These are phyloP conservation scores for Mucuna pruriens DNA, from an alignment of 306 rosid genomes.

Conservation along the genomic window DNA sequence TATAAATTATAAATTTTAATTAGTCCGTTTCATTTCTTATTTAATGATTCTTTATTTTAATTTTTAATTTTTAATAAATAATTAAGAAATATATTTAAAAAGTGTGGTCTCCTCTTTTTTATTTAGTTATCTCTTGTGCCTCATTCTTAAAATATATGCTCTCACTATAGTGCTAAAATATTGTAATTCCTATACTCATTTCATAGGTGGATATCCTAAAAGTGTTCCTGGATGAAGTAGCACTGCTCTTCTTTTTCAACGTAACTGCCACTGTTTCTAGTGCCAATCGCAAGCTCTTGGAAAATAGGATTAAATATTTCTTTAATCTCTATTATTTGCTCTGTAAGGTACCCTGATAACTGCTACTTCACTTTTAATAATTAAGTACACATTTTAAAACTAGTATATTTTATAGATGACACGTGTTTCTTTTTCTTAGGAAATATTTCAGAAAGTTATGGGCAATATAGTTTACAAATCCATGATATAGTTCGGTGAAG, in stretches of 20 bases:
- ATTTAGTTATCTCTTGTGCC: not conserved
- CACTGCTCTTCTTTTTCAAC: constrained; percentile 67
- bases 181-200: not conserved
- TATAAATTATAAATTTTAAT: too few species aligned
- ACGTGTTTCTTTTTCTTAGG: constrained; percentile 46
- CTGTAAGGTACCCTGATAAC: constrained; percentile 56
- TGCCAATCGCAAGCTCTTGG: constrained; percentile 76
- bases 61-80: too few species aligned
- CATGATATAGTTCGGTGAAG: not conserved
- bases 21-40: too few species aligned
- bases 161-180: not conserved
- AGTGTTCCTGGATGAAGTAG: constrained; percentile 77
- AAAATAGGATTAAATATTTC: constrained; percentile 56
- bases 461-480: constrained; percentile 51
- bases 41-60: too few species aligned
- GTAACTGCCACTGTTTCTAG: constrained; percentile 55
- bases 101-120: too few species aligned
- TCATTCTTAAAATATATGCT: not conserved
- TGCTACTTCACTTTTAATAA: not conserved
- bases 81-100: too few species aligned
- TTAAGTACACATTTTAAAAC: not conserved
- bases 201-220: constrained; percentile 74
- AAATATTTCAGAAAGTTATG: constrained; percentile 65
- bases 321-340: constrained; percentile 69
- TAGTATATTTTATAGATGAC: constrained; percentile 3